A percentile compares a stretch with the other conserved stretches of the same genome.
These are phyloP conservation scores for Boletellus ananiceps DNA, from an alignment of 768 basidiomycete species.

Conservation along the genomic window DNA sequence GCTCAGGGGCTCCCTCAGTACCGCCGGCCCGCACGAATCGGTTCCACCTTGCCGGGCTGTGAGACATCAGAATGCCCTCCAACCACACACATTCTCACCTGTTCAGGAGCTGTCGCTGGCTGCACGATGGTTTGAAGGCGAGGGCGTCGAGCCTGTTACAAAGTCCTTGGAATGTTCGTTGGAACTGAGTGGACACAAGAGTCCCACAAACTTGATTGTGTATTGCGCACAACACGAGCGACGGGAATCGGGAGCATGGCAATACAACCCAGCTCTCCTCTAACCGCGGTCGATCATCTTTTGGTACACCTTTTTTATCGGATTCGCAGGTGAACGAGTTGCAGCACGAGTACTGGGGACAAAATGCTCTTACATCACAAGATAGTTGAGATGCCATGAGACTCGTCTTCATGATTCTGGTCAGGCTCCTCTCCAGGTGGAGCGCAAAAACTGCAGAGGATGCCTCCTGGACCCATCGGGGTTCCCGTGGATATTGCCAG, in stretches of 20 bases:
- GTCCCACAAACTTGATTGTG: constrained; percentile 70
- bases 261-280: constrained; percentile 77
- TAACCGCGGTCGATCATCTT: constrained; percentile 82
- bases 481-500: constrained; percentile 23
- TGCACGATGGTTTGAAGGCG: constrained; percentile 64
- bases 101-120: constrained; percentile 71
- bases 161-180: constrained; percentile 16
- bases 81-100: constrained; percentile 38
- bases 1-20: constrained; percentile 17
- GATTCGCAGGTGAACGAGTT: too few species aligned
- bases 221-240: constrained; percentile 90
- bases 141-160: constrained; percentile 57
- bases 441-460: constrained; percentile 40
- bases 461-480: constrained; percentile 26
- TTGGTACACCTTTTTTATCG: constrained; percentile 31
- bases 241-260: constrained; percentile 50
- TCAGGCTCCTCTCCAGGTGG: constrained; percentile 44
- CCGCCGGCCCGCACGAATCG: constrained; percentile 52
- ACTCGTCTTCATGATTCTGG: constrained; percentile 13
- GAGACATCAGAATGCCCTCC: neutral
- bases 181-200: constrained; percentile 1
- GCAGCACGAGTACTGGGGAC: too few species aligned
- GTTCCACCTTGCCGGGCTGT: constrained; percentile 57
- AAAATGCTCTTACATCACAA: too few species aligned
- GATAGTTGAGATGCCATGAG: constrained; percentile 23